Percentiles rank a stretch among this genome's conserved stretches.
These are phyloP conservation scores for Mortierella sp. DNA, from an alignment of 371 early-diverging fungal genomes.

Conservation along the genomic window DNA sequence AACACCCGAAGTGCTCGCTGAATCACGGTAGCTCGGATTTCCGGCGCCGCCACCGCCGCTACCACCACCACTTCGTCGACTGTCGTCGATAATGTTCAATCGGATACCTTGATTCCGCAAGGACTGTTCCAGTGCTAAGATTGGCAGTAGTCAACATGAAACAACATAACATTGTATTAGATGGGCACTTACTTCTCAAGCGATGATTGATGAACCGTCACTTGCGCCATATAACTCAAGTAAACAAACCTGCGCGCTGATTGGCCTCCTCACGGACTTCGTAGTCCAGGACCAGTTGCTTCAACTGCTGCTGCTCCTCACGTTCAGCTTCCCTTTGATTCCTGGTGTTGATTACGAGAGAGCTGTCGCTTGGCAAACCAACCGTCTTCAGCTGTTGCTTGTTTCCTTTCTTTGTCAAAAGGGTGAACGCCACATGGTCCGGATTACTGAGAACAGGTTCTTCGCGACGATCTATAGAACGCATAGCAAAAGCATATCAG, in stretches of 20 bases:
- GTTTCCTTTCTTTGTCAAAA: constrained; percentile 93
- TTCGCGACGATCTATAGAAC: constrained; percentile 39
- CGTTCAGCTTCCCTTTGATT: constrained; percentile 89
- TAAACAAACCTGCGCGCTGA: constrained; percentile 61
- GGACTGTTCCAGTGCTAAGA: constrained; percentile 56
- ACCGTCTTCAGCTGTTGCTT: constrained; percentile 88
- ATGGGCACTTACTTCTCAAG: not conserved
- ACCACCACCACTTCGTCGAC: constrained; percentile 36
- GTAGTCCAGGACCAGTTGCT: constrained; percentile 91
- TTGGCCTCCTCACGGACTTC: constrained; percentile 87
- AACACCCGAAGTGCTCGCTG: constrained; percentile 12
- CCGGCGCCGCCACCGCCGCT: not conserved
- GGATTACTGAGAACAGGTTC: constrained; percentile 37
- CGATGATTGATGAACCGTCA: no score
- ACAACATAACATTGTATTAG: not conserved
- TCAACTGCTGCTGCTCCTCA: constrained; percentile 91
- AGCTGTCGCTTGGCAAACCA: constrained; percentile 88
- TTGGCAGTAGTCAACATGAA: not conserved
- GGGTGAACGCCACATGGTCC: constrained; percentile 85
- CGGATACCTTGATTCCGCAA: constrained; percentile 58
- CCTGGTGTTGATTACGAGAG: constrained; percentile 86
- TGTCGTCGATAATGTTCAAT: constrained; percentile 50
- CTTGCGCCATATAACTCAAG: not conserved
- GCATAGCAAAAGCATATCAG: not conserved
- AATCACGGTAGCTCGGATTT: not conserved